Evolutionary conservation across 352 stramenopile genomes (phyloP), one percentile per base, ranked within the genome.

Genomic region (Globisporangium ultimum): DNA sequence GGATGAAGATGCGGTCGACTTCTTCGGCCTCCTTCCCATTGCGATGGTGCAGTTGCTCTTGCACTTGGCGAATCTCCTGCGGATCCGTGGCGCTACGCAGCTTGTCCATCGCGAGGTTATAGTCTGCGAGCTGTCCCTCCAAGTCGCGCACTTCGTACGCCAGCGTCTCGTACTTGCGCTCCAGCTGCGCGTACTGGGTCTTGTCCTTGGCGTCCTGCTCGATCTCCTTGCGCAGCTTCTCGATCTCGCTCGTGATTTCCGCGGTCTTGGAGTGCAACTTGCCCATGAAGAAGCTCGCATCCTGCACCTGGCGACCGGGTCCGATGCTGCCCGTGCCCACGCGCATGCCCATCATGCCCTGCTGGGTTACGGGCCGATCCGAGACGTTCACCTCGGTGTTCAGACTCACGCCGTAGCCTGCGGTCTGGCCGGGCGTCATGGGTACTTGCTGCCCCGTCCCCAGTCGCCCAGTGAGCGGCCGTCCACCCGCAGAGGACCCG

Each of bases 21-120:
- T 97, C 91, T 51, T 94, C 80, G 2, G 88, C 88, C 52, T 97
- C 89, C 13, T 89, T 93, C 21, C 53, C 70, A 40, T 93, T 95
- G 43, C 91, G 85, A 46, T 87, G 57, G 40, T 66, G 79, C 20
- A 91, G 55, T 40, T 91, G 78, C 51, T 88, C 78, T 42, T 86
- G 75, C 24, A 91, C 81, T 54, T 89, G 77, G 2, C 74, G 75
- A 57, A 89, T 89, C 66, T 89, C 78, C 1, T 61, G 64, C 1
- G 81, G 81, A 45, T 91, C 77, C 13, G 81, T 91, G 14, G 69
- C 71, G 40, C 81, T 91, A 28, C 79, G 71, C 38, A 90, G 69
- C 68, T 98, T 98, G 66, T 97, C 91, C 79, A 97, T 96, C 20
- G 92, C 92, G 21, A 97, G 71, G 66, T 97, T 98, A 63, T 97